Evolutionary conservation across 2,329 filamentous ascomycete species (phyloP).

Genomic region (Metarhizium anisopliae): DNA sequence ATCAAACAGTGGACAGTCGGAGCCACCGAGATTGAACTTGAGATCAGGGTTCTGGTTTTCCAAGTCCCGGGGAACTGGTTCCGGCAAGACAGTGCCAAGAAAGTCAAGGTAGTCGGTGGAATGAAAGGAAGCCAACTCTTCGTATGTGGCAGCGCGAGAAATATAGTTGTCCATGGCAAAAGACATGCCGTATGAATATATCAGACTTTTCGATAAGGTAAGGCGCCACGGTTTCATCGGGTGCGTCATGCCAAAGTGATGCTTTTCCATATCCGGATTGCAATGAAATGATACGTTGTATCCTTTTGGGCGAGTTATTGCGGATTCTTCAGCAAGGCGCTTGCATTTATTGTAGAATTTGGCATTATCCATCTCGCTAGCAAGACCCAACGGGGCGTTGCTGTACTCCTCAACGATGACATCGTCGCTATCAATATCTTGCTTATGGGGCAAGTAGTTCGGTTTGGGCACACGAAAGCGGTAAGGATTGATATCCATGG

Average conservation of each 20-base stretch:
- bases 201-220: slow-evolving; percentile 88
- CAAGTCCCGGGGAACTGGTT: slow-evolving; percentile 54
- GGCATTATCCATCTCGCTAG: slow-evolving; percentile 46
- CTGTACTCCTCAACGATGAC: slow-evolving; percentile 43
- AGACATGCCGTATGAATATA: slow-evolving; percentile 91
- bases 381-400: slow-evolving; percentile 37
- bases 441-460: slow-evolving; percentile 50
- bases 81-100: slow-evolving; percentile 61
- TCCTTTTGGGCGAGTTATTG: slow-evolving; percentile 71
- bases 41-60: slow-evolving; percentile 54
- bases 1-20: slow-evolving; percentile 94
- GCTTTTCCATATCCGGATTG: slow-evolving; percentile 88
- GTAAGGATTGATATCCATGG: slow-evolving; percentile 37
- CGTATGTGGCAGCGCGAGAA: slow-evolving; percentile 72
- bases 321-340: slow-evolving; percentile 49
- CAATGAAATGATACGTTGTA: slow-evolving; percentile 93
- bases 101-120: slow-evolving; percentile 86
- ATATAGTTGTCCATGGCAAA: slow-evolving; percentile 94
- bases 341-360: slow-evolving; percentile 50
- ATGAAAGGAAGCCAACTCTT: slow-evolving; percentile 84
- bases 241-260: slow-evolving; percentile 94
- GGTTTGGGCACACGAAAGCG: slow-evolving; percentile 46
- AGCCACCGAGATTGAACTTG: slow-evolving; percentile 78
- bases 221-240: slow-evolving; percentile 99
- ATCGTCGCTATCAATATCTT: slow-evolving; percentile 41